Percentiles rank a stretch among this genome's conserved stretches.
Conservation (phyloP, 2,329 filamentous ascomycete species). For the Fusarium devonianum region DNA sequence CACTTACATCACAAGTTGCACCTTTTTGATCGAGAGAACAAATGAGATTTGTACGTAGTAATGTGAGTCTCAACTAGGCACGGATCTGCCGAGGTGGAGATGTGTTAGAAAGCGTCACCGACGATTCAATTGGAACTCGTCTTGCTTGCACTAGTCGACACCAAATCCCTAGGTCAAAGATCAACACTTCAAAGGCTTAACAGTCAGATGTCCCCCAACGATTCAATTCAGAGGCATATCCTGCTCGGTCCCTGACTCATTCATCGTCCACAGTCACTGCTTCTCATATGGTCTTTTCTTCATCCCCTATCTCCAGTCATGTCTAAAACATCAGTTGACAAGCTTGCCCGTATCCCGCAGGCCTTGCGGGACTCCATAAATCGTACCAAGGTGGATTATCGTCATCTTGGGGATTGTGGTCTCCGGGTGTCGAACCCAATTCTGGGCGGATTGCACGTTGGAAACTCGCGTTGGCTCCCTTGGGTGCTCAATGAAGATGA, state of each 20-base stretch:
- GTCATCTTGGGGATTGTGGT: background rate
- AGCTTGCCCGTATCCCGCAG: background rate
- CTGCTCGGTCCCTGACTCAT: background rate
- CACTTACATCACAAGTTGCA: too few species aligned
- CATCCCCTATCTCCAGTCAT: background rate
- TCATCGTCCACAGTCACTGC: background rate
- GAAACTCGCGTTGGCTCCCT: constrained; percentile 3
- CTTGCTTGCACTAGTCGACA: too few species aligned
- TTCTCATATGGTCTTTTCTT: background rate
- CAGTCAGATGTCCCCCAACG: background rate
- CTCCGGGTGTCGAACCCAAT: constrained; percentile 7
- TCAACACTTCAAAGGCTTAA: background rate
- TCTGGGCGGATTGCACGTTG: constrained; percentile 2
- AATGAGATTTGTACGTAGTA: too few species aligned
- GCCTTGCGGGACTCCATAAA: constrained; percentile 1
- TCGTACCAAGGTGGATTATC: constrained; percentile 1
- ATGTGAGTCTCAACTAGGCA: too few species aligned
- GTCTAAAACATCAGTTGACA: constrained; percentile 5
- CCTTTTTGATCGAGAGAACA: too few species aligned
- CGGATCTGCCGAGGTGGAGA: too few species aligned
- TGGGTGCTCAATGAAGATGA: constrained; percentile 9
- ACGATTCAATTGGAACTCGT: background rate
- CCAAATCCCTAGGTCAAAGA: background rate
- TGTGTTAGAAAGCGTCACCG: too few species aligned
- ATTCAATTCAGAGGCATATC: background rate